These are phyloP conservation scores for Termitomyces sp. DNA, from an alignment of 768 basidiomycete genomes.

Conservation along the genomic window DNA sequence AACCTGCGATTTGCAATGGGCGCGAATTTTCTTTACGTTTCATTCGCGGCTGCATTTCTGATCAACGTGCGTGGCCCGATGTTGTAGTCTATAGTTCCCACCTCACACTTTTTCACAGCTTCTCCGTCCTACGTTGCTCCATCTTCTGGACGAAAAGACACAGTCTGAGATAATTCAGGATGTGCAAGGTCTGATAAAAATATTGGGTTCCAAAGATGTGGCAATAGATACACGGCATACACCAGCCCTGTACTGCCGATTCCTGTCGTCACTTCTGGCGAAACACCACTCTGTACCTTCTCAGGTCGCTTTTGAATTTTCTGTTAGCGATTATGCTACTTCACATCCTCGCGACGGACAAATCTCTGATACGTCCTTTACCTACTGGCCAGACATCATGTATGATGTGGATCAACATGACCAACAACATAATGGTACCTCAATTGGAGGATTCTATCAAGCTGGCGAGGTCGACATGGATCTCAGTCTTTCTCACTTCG, in stretches of 20 bases:
- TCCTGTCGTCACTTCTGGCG: constrained; percentile 41
- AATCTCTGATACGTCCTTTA: constrained; percentile 21
- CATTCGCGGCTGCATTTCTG: constrained; percentile 57
- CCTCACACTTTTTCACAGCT: constrained; percentile 26
- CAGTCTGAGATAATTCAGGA: constrained; percentile 36
- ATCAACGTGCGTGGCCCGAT: constrained; percentile 41
- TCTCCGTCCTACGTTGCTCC: constrained; percentile 42
- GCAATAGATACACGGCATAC: constrained; percentile 52
- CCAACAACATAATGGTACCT: background rate
- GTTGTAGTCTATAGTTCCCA: background rate
- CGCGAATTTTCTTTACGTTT: constrained; percentile 42
- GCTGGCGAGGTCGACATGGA: constrained; percentile 35
- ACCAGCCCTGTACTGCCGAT: constrained; percentile 52
- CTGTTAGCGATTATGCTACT: constrained; percentile 12
- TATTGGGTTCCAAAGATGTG: constrained; percentile 42
- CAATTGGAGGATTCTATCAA: constrained; percentile 1
- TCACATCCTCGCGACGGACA: constrained; percentile 18
- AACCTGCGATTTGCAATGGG: constrained; percentile 53
- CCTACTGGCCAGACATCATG: constrained; percentile 40
- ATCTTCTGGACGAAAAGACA: constrained; percentile 32
- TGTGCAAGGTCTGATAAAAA: constrained; percentile 37
- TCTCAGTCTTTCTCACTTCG: constrained; percentile 41
- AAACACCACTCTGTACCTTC: constrained; percentile 23
- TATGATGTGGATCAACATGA: constrained; percentile 2
- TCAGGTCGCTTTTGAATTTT: background rate